These are phyloP conservation scores for Colletotrichum siamense DNA, from an alignment of 2,329 filamentous ascomycete species.

Conservation along the genomic window DNA sequence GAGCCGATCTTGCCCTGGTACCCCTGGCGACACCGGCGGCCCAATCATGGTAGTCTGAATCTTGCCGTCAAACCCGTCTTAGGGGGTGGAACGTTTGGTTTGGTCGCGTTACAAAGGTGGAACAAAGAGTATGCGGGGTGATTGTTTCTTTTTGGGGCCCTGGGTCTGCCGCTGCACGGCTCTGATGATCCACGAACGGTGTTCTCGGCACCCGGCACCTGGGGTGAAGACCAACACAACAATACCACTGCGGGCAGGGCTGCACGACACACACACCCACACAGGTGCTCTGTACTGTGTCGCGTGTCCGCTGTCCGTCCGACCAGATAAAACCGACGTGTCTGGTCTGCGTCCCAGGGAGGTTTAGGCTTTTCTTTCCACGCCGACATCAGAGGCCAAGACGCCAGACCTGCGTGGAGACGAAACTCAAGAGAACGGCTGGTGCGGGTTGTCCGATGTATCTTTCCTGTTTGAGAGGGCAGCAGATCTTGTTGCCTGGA, in stretches of 20 bases:
- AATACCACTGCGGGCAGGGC: not conserved
- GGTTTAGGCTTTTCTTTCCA: not conserved
- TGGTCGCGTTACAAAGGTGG: slow-evolving; percentile 13
- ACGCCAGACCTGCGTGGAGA: not conserved
- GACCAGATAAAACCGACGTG: not conserved
- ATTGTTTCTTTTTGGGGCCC: not conserved
- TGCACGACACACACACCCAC: not conserved
- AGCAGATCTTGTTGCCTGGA: not conserved
- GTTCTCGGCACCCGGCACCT: slow-evolving; percentile 1
- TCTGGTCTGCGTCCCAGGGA: not conserved
- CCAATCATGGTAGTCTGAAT: not conserved
- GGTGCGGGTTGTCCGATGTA: not conserved
- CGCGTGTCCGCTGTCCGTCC: not conserved
- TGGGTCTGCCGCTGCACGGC: not conserved
- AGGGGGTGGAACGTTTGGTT: not conserved
- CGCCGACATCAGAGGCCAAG: not conserved
- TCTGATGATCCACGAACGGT: not conserved
- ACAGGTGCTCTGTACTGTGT: not conserved
- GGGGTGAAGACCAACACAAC: not conserved
- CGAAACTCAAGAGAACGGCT: not conserved
- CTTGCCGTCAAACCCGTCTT: slow-evolving; percentile 8
- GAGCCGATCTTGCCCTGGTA: not conserved
- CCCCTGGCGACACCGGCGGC: not conserved
- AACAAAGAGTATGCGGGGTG: not conserved
- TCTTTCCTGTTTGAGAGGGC: not conserved